Evolutionary conservation across 805 yeast genomes (phyloP).

Genomic region (Nakazawaea ambrosiae): DNA sequence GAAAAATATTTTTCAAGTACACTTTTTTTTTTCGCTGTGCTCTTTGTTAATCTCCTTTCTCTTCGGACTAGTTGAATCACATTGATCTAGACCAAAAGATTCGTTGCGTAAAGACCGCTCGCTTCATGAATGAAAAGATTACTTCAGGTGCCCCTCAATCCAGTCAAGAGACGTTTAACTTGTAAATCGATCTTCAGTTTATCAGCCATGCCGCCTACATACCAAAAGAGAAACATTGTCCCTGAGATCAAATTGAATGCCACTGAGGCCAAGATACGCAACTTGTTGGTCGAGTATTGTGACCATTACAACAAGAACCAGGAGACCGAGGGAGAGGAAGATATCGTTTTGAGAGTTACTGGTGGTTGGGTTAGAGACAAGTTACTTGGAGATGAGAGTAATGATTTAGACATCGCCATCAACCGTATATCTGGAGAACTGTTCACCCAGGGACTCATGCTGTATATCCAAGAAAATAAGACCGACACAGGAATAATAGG

Average conservation of each 20-base stretch:
- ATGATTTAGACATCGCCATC: slow-evolving; percentile 90
- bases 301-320: slow-evolving; percentile 23
- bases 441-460: slow-evolving; percentile 63
- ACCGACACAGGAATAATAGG: slow-evolving; percentile 1
- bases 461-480: slow-evolving; percentile 28
- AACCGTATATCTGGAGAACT: slow-evolving; percentile 79
- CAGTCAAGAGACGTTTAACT: neutral
- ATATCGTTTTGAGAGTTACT: slow-evolving; percentile 68
- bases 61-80: no score
- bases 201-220: slow-evolving; percentile 5
- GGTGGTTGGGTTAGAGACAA: slow-evolving; percentile 99
- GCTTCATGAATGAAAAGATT: slow-evolving; percentile 6
- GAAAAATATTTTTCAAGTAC: no score
- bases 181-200: neutral
- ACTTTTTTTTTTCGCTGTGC: no score
- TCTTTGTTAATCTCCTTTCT: no score
- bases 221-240: neutral
- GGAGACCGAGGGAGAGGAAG: slow-evolving; percentile 16
- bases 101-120: no score
- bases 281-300: slow-evolving; percentile 34
- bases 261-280: slow-evolving; percentile 34
- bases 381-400: slow-evolving; percentile 67
- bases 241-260: slow-evolving; percentile 26
- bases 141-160: neutral
- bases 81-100: no score